Percentiles rank a stretch among this genome's conserved stretches.
These are phyloP conservation scores for Aspergillus oerlinghausenensis DNA, from an alignment of 2,329 filamentous ascomycete genomes.

Conservation along the genomic window DNA sequence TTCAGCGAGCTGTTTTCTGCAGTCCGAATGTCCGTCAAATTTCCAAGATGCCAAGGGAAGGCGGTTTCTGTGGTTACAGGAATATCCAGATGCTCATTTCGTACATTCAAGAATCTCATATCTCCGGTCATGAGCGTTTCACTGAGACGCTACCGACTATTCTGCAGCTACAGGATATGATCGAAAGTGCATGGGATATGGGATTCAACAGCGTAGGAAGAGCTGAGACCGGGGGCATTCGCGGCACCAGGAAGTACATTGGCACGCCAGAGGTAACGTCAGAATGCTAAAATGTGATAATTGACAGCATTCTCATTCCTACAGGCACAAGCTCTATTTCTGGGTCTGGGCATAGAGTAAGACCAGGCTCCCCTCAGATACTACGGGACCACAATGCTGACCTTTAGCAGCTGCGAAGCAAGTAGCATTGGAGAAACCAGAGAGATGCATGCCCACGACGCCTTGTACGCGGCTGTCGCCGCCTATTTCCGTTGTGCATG, in stretches of 20 bases:
- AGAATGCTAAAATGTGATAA: not conserved
- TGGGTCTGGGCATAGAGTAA: slow-evolving; percentile 62
- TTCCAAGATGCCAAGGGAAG: slow-evolving; percentile 75
- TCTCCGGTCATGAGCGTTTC: slow-evolving; percentile 58
- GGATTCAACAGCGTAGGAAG: slow-evolving; percentile 73
- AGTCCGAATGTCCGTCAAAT: slow-evolving; percentile 71
- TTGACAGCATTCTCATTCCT: slow-evolving; percentile 6
- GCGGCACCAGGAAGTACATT: slow-evolving; percentile 89
- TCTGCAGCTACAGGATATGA: slow-evolving; percentile 76
- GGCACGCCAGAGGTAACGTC: slow-evolving; percentile 76
- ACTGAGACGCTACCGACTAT: slow-evolving; percentile 64
- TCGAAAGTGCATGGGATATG: slow-evolving; percentile 82
- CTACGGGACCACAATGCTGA: slow-evolving; percentile 6
- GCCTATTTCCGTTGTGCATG: slow-evolving; percentile 64
- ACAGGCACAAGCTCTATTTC: slow-evolving; percentile 74
- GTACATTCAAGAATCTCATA: slow-evolving; percentile 61
- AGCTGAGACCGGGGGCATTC: slow-evolving; percentile 79
- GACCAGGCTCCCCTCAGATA: slow-evolving; percentile 18
- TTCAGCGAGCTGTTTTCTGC: slow-evolving; percentile 73
- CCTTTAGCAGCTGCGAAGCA: slow-evolving; percentile 51
- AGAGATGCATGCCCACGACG: slow-evolving; percentile 46
- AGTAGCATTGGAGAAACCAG: slow-evolving; percentile 52
- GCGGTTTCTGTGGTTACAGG: slow-evolving; percentile 89
- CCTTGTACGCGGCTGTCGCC: slow-evolving; percentile 65
- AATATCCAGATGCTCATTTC: slow-evolving; percentile 91